Evolutionary conservation across 768 basidiomycete species (phyloP).

Genomic region (Naganishia randhawae): DNA sequence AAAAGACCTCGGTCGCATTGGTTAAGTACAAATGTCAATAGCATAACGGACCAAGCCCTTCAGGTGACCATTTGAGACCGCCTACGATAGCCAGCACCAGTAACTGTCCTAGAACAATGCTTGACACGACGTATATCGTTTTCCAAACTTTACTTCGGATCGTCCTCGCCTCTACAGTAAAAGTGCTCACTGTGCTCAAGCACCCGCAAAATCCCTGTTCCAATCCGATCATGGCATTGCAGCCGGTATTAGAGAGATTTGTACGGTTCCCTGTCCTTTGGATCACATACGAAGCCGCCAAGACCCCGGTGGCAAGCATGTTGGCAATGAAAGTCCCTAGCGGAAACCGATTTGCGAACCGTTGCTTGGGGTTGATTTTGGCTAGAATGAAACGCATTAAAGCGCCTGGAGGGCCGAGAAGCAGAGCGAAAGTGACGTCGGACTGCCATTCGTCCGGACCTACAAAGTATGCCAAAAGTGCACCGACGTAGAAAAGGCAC

Average conservation of each 20-base stretch:
- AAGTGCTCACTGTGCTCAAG: conserved; percentile 89
- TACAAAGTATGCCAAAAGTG: conserved; percentile 73
- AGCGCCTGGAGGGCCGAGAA: conserved; percentile 85
- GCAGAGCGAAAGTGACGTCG: conserved; percentile 75
- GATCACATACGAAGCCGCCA: conserved; percentile 68
- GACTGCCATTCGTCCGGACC: conserved; percentile 67
- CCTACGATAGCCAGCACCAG: conserved; percentile 71
- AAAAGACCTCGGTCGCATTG: too few species aligned
- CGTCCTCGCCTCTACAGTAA: conserved; percentile 70
- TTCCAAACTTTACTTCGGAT: conserved; percentile 59
- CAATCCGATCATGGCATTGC: conserved; percentile 73
- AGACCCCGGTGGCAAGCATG: conserved; percentile 70
- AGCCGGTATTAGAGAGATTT: conserved; percentile 52
- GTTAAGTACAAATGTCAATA: not conserved
- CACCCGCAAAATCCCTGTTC: conserved; percentile 92
- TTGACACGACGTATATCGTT: conserved; percentile 65
- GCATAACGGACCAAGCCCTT: conserved; percentile 26
- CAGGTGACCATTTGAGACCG: conserved; percentile 56
- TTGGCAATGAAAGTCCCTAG: conserved; percentile 50
- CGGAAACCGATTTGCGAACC: conserved; percentile 52
- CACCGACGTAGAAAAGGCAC: conserved; percentile 67
- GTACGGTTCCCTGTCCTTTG: conserved; percentile 54
- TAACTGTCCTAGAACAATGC: conserved; percentile 67
- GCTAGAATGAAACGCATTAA: conserved; percentile 78
- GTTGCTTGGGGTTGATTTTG: conserved; percentile 59